Evolutionary conservation across 1,139 yeast species (phyloP).

Genomic region (Blastobotrys malaysiensis): DNA sequence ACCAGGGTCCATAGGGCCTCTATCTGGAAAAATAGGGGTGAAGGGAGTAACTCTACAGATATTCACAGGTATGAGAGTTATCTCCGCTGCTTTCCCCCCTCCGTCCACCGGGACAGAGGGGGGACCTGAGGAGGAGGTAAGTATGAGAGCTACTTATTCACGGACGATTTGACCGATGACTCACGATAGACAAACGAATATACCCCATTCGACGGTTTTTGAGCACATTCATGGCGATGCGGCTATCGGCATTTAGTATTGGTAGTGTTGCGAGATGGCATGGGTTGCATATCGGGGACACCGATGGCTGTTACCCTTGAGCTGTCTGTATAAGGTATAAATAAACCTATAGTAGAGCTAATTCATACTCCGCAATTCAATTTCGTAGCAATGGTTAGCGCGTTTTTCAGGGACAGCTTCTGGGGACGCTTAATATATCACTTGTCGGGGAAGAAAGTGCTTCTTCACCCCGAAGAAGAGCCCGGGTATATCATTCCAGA

Average conservation of each 20-base stretch:
- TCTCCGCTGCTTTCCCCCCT: no score
- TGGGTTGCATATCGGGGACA: background rate
- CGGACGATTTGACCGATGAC: no score
- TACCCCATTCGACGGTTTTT: background rate
- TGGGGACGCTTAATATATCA: slow-evolving; percentile 16
- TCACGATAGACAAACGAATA: background rate
- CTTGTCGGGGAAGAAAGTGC: slow-evolving; percentile 12
- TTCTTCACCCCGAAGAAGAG: slow-evolving; percentile 16
- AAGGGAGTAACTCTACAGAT: no score
- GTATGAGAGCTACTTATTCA: no score
- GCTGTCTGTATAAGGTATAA: background rate
- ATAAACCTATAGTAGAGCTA: background rate
- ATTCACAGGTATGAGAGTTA: no score
- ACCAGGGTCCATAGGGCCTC: no score
- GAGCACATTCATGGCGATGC: background rate
- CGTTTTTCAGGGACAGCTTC: slow-evolving; percentile 10
- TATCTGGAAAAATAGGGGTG: no score
- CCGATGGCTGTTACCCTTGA: background rate
- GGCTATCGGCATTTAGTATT: background rate
- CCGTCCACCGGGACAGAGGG: no score
- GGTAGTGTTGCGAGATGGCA: background rate
- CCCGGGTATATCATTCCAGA: slow-evolving; percentile 18
- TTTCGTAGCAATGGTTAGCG: slow-evolving; percentile 4
- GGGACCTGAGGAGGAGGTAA: no score
- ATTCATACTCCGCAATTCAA: background rate